phyloP scores from a whole-genome alignment of 2,329 filamentous ascomycete genomes.

The Septoria petroselini region DNA sequence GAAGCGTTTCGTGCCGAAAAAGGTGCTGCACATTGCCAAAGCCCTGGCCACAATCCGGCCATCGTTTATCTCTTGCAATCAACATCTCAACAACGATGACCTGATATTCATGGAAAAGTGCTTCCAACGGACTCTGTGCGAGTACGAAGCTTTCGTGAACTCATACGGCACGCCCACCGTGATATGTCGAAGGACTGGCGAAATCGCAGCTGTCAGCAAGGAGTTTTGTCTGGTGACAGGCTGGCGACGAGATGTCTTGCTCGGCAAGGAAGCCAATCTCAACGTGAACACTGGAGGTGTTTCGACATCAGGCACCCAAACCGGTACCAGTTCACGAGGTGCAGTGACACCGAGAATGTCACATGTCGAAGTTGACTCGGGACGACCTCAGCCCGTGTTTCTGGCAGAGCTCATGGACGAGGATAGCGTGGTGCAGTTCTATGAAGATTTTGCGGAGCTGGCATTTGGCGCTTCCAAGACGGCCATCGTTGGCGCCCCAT shows the following conservation, averaged over 20 bases:
- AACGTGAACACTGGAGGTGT: constrained; percentile 72
- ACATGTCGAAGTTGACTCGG: constrained; percentile 32
- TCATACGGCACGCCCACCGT: constrained; percentile 86
- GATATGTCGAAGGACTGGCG: constrained; percentile 85
- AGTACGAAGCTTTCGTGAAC: constrained; percentile 89
- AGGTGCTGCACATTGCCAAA: constrained; percentile 78
- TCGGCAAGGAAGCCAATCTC: constrained; percentile 81
- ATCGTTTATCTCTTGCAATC: constrained; percentile 87
- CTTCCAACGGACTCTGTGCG: constrained; percentile 86
- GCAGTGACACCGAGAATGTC: constrained; percentile 47
- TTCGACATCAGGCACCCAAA: constrained; percentile 42
- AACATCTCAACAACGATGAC: constrained; percentile 82
- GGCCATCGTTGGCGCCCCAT: constrained; percentile 70
- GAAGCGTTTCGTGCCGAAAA: constrained; percentile 71
- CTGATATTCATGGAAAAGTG: constrained; percentile 97
- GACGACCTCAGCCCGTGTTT: constrained; percentile 72
- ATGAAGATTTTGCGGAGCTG: constrained; percentile 89
- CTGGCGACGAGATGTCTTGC: constrained; percentile 84
- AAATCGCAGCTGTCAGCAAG: constrained; percentile 92
- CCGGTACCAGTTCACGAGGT: constrained; percentile 47
- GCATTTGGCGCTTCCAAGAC: constrained; percentile 90
- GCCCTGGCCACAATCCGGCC: constrained; percentile 85
- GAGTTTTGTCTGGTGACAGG: constrained; percentile 95
- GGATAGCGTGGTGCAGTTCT: constrained; percentile 88
- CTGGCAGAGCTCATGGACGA: constrained; percentile 91